These are phyloP conservation scores for Solanum sitiens DNA, from an alignment of 257 asterid species.

Conservation along the genomic window DNA sequence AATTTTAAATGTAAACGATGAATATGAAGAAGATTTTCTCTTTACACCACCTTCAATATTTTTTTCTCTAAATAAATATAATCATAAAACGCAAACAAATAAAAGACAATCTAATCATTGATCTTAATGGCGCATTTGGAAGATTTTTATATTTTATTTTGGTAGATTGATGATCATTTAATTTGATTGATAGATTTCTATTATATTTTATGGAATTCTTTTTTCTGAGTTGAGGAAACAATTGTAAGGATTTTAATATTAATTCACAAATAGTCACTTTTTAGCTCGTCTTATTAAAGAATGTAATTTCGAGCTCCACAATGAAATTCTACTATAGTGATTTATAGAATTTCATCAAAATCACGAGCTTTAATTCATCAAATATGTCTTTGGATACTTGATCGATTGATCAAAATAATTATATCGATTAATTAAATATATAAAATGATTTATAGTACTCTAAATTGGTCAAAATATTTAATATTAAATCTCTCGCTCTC, in stretches of 20 bases:
- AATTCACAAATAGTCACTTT: neutral
- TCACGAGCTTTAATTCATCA: neutral
- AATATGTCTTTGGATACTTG: neutral
- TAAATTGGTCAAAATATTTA: no score
- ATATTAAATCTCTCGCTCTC: no score
- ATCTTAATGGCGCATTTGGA: neutral
- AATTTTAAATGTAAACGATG: neutral
- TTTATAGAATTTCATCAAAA: neutral
- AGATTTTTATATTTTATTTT: neutral
- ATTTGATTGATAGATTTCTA: neutral
- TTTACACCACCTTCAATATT: neutral
- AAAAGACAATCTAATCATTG: neutral
- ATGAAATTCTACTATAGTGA: neutral
- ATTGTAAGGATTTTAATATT: neutral
- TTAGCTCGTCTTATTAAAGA: neutral
- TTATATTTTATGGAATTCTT: neutral
- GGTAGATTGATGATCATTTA: neutral
- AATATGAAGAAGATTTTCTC: neutral
- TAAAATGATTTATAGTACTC: accelerated
- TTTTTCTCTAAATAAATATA: neutral
- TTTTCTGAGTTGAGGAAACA: neutral
- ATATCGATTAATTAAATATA: neutral
- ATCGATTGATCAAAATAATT: neutral
- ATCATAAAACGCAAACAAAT: neutral
- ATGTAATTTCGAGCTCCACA: neutral